Conservation (phyloP, 148 eudicot genomes). For the Simmondsia chinensis region DNA sequence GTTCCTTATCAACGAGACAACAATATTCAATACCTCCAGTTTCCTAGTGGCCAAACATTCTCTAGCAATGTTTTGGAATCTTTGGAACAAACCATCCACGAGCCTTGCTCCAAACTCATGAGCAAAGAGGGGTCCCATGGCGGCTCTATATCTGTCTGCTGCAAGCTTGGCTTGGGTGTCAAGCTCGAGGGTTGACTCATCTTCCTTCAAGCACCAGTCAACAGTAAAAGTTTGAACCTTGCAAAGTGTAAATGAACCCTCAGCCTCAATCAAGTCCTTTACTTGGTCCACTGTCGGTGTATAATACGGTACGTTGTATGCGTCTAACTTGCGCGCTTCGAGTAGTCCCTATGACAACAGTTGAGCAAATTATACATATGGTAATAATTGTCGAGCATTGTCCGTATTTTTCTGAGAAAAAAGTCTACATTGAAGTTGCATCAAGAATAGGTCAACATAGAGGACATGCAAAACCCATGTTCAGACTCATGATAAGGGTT, state of each 20-base stretch:
- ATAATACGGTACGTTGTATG: neutral
- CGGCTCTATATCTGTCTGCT: neutral
- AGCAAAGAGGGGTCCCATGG: neutral
- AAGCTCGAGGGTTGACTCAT: neutral
- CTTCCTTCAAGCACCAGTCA: neutral
- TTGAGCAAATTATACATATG: too few relatives aligned
- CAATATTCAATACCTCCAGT: neutral
- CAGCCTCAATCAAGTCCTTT: neutral
- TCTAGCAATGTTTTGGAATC: neutral
- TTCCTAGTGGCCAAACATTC: neutral
- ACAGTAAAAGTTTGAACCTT: neutral
- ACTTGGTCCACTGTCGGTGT: neutral
- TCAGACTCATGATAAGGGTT: too few relatives aligned
- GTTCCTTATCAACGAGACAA: neutral
- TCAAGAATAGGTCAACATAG: too few relatives aligned
- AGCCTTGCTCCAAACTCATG: neutral
- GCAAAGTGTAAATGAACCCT: neutral
- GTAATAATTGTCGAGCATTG: too few relatives aligned
- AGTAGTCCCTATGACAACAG: neutral
- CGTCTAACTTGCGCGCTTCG: neutral
- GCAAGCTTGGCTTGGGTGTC: neutral
- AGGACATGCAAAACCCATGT: too few relatives aligned
- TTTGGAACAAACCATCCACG: neutral
- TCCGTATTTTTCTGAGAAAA: too few relatives aligned
- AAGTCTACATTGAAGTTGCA: too few relatives aligned